Evolutionary conservation across 345 rosid genomes (phyloP), one percentile per base, ranked within the genome.

Genomic region (Boechera retrofracta): DNA sequence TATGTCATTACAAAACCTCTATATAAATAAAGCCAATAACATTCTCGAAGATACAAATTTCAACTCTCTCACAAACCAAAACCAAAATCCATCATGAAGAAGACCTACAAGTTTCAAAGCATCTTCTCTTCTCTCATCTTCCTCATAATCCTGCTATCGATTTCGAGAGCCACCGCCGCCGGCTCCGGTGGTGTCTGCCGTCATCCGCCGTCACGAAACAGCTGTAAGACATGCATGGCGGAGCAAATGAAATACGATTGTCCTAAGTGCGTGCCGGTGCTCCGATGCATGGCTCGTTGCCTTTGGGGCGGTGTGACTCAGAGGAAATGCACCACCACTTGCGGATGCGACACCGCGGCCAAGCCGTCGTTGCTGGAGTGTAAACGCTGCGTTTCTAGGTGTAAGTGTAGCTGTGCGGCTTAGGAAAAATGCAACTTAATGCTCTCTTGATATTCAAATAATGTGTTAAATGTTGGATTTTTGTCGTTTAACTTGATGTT

Each of bases 211-310:
- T 5, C 77, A 72, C 41, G 6, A 75, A 38, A 75, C 2, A 86
- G 80, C 11, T 93, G 98, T 69, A 80, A 77, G 64, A 71, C 72
- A 57, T 90, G 94, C 84, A 76, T 93, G 26, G 26, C 69, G 12
- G 81, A 85, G 59, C 88, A 79, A 75, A 80, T 89, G 85, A 82
- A 79, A 66, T 83, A 79, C 69, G 28, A 47, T 21, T 87, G 97
- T 72, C 92, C 94, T 0, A 69, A 84, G 5, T 91, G 97, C 33
- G 78, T 77, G 38, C 87, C 93, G 26, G 79, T 83, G 16, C 80
- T 93, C 2, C 83, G 76, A 15, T 90, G 98, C 89, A 87, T 89
- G 97, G 91, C 91, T 0, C 79, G 79, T 79, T 93, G 98, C 76
- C 83, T 90, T 80, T 90, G 96, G 98, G 80, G 90, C 1, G 94